Evolutionary conservation across 179 eudicot genomes (phyloP).

Genomic region (Pouteria campechiana): DNA sequence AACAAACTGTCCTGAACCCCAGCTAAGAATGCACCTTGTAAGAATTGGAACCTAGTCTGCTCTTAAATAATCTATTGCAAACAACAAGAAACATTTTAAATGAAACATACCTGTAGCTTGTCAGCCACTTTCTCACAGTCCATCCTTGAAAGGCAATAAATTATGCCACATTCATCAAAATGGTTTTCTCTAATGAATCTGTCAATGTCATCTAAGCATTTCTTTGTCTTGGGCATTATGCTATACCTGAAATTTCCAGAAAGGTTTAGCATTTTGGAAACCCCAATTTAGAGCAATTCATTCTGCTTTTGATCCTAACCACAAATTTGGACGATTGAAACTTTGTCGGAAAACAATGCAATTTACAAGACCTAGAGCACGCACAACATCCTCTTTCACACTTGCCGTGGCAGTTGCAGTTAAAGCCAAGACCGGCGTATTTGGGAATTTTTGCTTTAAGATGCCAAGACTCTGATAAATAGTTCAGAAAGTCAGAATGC

Average conservation of each 20-base stretch:
- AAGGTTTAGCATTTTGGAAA: constrained; percentile 3
- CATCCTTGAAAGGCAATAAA: constrained; percentile 93
- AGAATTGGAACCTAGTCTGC: too few relatives aligned
- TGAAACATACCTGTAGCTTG: constrained; percentile 61
- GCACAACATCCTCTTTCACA: constrained; percentile 99
- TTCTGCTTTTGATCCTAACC: constrained; percentile 26
- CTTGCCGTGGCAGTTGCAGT: constrained; percentile 97
- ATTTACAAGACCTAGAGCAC: constrained; percentile 92
- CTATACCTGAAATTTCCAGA: constrained; percentile 53
- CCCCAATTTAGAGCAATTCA: constrained; percentile 1
- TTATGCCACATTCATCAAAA: constrained; percentile 89
- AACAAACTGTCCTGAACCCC: too few relatives aligned
- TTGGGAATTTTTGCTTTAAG: constrained; percentile 84
- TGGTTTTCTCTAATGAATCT: constrained; percentile 57
- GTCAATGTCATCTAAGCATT: constrained; percentile 88
- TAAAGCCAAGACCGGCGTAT: constrained; percentile 80
- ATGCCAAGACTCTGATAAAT: constrained; percentile 80
- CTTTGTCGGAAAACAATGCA: constrained; percentile 94
- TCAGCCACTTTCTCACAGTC: constrained; percentile 98
- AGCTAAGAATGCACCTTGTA: too few relatives aligned
- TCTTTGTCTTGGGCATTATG: constrained; percentile 87
- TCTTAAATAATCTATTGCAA: too few relatives aligned
- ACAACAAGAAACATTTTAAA: too few relatives aligned
- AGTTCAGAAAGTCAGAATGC: constrained; percentile 6
- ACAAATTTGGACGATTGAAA: constrained; percentile 89